phyloP scores from a whole-genome alignment of 2,329 filamentous ascomycete species.

The Tolypocladium inflatum region DNA sequence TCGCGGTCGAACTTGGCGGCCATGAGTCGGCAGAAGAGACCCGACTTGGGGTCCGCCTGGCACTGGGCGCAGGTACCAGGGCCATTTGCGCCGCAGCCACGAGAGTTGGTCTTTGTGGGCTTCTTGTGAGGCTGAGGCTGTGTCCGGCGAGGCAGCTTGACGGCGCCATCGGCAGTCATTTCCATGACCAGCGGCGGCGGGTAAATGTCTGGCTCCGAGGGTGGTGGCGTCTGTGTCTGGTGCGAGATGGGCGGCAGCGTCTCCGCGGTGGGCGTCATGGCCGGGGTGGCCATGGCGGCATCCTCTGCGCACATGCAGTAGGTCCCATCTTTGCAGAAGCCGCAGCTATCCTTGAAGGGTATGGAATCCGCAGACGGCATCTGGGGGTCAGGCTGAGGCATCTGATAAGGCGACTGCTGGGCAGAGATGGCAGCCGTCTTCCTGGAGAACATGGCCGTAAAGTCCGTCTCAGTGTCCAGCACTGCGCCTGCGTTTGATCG shows the following conservation, averaged over 20 bases:
- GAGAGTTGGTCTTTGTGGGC: slow-evolving; percentile 15
- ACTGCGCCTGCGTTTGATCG: slow-evolving; percentile 26
- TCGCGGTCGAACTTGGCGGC: slow-evolving; percentile 52
- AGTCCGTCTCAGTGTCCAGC: slow-evolving; percentile 63
- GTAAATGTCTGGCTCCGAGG: slow-evolving; percentile 51
- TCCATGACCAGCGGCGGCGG: slow-evolving; percentile 44
- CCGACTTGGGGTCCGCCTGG: slow-evolving; percentile 66
- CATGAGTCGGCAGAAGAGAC: slow-evolving; percentile 73
- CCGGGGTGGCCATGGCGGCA: slow-evolving; percentile 28
- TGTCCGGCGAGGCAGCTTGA: slow-evolving; percentile 45
- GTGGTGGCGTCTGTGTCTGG: slow-evolving; percentile 47
- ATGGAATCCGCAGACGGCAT: slow-evolving; percentile 25
- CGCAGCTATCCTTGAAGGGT: slow-evolving; percentile 58
- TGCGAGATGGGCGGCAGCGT: slow-evolving; percentile 30
- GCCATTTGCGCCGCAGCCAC: slow-evolving; percentile 53
- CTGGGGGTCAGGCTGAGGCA: slow-evolving; percentile 10
- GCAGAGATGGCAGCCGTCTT: slow-evolving; percentile 13
- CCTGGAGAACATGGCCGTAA: slow-evolving; percentile 55
- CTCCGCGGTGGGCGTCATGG: slow-evolving; percentile 27
- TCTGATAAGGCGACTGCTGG: slow-evolving; percentile 1
- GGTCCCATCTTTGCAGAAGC: slow-evolving; percentile 74
- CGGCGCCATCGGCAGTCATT: slow-evolving; percentile 48
- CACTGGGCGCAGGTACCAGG: slow-evolving; percentile 76
- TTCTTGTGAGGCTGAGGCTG: slow-evolving; percentile 14
- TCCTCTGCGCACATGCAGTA: slow-evolving; percentile 72